Evolutionary conservation across 2,329 filamentous ascomycete genomes (phyloP), one percentile per base, ranked within the genome.

Genomic region (Exophiala bonariae): DNA sequence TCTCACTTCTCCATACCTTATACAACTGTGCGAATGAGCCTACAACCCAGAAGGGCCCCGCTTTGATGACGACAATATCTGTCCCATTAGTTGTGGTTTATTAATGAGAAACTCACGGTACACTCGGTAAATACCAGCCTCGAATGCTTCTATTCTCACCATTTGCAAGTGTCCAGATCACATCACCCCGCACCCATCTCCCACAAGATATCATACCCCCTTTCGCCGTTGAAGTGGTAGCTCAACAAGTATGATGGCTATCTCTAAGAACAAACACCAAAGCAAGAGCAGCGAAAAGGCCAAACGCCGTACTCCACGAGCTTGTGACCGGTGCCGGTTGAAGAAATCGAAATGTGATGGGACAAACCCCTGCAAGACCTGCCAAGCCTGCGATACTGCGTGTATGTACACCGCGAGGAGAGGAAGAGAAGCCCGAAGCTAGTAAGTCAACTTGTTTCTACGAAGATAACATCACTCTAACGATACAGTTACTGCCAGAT

Each of bases 331-430:
- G 8, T 54, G 51, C 35, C 38, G 48, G 8, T 5, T 45, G 26
- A 54, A 54, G 38, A 54, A 54, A 20, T 44, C 48, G 5, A 50
- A 54, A 47, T 54, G 51, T 26, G 51, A 54, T 23, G 51, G 47
- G 8, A 33, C 17, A 10, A n/a, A 17, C 4, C 20, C n/a, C 13
- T 53, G 50, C 32, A 47, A 34, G 17, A 47, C 43, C 9, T 54
- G 51, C 40, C 20, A 38, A 17, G 32, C 19, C 3, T 42, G 18
- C 20, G 40, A 47, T 16, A 48, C 22, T 26, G 9, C 18, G 3
- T 54, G 51, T 35, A 47, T 30, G 13, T 54, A 48, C 17, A 44
- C 43, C 4, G 43, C 44, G 11, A 31, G 40, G 26, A 30, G 44
- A 20, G 36, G 41, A 11, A 18, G 47, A 37, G 51, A 54, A 26